These are phyloP conservation scores for Yamadazyma mexicana DNA, from an alignment of 1,139 yeast genomes.

Conservation along the genomic window DNA sequence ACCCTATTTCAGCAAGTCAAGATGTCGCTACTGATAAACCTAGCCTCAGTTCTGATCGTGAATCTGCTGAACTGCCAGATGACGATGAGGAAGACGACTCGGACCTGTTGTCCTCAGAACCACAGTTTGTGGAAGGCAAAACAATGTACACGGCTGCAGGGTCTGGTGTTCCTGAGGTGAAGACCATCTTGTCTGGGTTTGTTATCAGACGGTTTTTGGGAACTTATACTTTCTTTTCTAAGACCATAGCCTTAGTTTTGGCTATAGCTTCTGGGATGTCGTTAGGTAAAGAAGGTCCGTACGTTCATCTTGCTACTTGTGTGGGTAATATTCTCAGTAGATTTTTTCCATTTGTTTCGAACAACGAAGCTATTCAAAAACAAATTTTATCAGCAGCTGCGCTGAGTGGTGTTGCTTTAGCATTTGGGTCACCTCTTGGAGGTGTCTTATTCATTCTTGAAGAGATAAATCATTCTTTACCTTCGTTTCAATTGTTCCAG, in stretches of 20 bases:
- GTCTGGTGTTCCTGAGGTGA: constrained; percentile 67
- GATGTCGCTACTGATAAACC: neutral
- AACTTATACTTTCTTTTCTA: constrained; percentile 51
- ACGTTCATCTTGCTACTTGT: constrained; percentile 68
- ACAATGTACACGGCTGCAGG: constrained; percentile 58
- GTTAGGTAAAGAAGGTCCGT: constrained; percentile 73
- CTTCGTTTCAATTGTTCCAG: constrained; percentile 58
- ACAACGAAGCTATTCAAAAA: constrained; percentile 55
- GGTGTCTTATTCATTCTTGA: constrained; percentile 67
- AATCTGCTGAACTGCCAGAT: neutral
- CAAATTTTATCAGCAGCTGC: constrained; percentile 66
- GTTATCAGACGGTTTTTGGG: constrained; percentile 58
- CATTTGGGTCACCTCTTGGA: constrained; percentile 71
- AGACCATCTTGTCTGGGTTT: constrained; percentile 56
- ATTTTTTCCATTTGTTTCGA: constrained; percentile 47
- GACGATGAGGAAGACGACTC: neutral
- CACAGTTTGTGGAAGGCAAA: constrained; percentile 16
- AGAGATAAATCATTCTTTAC: constrained; percentile 61
- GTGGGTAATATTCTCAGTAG: constrained; percentile 62
- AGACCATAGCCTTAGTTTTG: constrained; percentile 51
- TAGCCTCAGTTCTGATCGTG: neutral
- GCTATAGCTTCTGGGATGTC: constrained; percentile 69
- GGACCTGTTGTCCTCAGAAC: neutral
- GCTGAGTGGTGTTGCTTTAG: constrained; percentile 68
- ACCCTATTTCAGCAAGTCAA: constrained; percentile 5